phyloP scores from a whole-genome alignment of 768 basidiomycete species.

The Russula sp. region DNA sequence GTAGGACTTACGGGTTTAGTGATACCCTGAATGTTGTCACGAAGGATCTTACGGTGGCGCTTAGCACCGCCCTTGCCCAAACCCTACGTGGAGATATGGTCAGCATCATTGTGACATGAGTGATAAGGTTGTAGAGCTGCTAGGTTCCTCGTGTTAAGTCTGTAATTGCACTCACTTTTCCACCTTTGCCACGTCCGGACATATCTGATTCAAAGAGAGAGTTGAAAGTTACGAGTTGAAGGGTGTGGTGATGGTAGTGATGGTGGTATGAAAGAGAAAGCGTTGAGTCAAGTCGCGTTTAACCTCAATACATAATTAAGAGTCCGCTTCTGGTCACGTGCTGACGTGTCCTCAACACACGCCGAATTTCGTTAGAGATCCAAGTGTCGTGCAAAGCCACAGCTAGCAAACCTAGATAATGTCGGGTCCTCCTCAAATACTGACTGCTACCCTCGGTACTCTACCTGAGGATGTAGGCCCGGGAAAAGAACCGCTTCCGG shows the following conservation, averaged over 20 bases:
- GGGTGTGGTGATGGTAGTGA: slow-evolving; percentile 27
- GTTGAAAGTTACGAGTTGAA: slow-evolving; percentile 29
- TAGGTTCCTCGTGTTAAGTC: not conserved
- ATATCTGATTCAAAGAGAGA: slow-evolving; percentile 44
- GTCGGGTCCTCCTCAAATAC: slow-evolving; percentile 22
- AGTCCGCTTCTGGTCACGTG: slow-evolving; percentile 27
- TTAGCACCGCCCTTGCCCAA: slow-evolving; percentile 97
- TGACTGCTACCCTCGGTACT: slow-evolving; percentile 23
- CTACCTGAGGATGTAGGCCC: slow-evolving; percentile 14
- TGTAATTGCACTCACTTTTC: slow-evolving; percentile 52
- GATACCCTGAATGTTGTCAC: slow-evolving; percentile 70
- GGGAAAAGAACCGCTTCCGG: slow-evolving; percentile 25
- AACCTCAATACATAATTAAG: slow-evolving; percentile 24
- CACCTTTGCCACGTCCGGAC: slow-evolving; percentile 98
- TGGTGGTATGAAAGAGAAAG: slow-evolving; percentile 31
- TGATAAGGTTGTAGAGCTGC: slow-evolving; percentile 10
- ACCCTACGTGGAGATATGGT: slow-evolving; percentile 46
- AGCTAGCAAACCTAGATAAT: not conserved
- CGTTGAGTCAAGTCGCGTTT: slow-evolving; percentile 27
- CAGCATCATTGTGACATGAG: slow-evolving; percentile 22
- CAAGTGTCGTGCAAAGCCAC: too few relatives aligned
- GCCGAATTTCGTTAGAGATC: not conserved
- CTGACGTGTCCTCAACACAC: not conserved
- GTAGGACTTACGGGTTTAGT: slow-evolving; percentile 43
- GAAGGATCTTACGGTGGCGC: slow-evolving; percentile 95